Percentiles rank a stretch among this genome's conserved stretches.
Evolutionary conservation across 108 stramenopile species (phyloP).

Genomic region (Epithemia pelagica): DNA sequence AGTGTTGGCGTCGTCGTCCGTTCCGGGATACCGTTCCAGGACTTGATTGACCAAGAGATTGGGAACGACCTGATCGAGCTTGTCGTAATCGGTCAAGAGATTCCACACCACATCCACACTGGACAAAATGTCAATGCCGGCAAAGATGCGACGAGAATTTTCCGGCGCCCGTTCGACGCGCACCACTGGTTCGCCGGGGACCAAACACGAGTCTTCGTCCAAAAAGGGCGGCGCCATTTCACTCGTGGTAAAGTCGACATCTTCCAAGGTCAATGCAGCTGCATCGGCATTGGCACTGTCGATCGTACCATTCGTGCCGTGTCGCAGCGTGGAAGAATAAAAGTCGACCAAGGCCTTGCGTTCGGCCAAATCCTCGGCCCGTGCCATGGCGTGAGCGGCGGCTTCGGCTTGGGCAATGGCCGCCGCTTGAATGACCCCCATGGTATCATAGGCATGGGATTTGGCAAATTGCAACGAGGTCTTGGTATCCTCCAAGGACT

Average conservation of each 20-base stretch:
- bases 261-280: slow-evolving; percentile 52
- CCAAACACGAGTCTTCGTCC: slow-evolving; percentile 68
- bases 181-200: slow-evolving; percentile 79
- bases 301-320: slow-evolving; percentile 7
- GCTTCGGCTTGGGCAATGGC: slow-evolving; percentile 32
- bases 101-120: slow-evolving; percentile 80
- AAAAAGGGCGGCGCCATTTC: slow-evolving; percentile 81
- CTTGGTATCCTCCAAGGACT: slow-evolving; percentile 17
- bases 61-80: slow-evolving; percentile 75
- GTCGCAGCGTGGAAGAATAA: slow-evolving; percentile 14
- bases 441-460: slow-evolving; percentile 16
- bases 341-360: slow-evolving; percentile 16
- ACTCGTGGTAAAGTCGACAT: slow-evolving; percentile 57
- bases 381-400: slow-evolving; percentile 17
- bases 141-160: slow-evolving; percentile 84
- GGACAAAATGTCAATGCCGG: slow-evolving; percentile 82
- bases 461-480: slow-evolving; percentile 28
- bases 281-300: slow-evolving; percentile 29
- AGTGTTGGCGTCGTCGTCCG: not conserved
- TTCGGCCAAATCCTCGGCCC: slow-evolving; percentile 20
- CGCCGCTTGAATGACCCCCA: slow-evolving; percentile 33
- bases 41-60: slow-evolving; percentile 83
- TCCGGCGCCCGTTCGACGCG: slow-evolving; percentile 84
- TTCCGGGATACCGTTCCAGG: slow-evolving; percentile 37
- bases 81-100: slow-evolving; percentile 65